Evolutionary conservation across 495 filamentous ascomycete species (phyloP).

Genomic region (Lophiostoma macrostomum): DNA sequence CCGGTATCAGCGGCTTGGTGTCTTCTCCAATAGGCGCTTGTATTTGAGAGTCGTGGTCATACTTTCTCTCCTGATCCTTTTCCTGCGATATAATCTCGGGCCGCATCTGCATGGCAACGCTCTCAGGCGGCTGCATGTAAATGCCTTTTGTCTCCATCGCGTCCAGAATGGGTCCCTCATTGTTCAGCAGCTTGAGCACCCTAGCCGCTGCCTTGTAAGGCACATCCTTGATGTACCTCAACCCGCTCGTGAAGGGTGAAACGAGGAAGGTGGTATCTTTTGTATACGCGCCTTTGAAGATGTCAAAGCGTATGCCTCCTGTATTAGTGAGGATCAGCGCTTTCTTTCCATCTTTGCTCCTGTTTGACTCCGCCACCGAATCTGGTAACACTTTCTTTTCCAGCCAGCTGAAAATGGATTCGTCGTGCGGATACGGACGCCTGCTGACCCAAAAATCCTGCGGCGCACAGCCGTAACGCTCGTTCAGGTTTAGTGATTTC

Average conservation of each 20-base stretch:
- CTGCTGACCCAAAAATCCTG: constrained; percentile 76
- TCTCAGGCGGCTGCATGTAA: constrained; percentile 44
- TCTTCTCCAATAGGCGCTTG: constrained; percentile 5
- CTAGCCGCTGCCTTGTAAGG: constrained; percentile 68
- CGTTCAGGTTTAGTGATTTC: constrained; percentile 66
- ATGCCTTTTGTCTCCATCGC: constrained; percentile 19
- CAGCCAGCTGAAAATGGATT: constrained; percentile 80
- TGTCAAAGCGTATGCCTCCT: constrained; percentile 88
- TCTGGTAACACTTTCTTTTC: constrained; percentile 69
- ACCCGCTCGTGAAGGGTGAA: constrained; percentile 81
- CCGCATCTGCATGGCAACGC: constrained; percentile 25
- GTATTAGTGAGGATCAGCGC: constrained; percentile 79
- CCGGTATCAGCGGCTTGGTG: constrained; percentile 44
- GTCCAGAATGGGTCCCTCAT: constrained; percentile 57
- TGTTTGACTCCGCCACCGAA: constrained; percentile 48
- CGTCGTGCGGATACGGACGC: constrained; percentile 60
- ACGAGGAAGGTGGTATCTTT: constrained; percentile 78
- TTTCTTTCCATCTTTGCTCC: constrained; percentile 45
- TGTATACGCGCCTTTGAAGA: constrained; percentile 89
- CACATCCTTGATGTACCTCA: constrained; percentile 75
- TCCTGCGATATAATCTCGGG: not conserved
- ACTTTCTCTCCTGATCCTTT: not conserved
- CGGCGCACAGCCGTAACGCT: constrained; percentile 78
- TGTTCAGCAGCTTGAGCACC: constrained; percentile 71
- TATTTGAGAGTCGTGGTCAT: not conserved